Evolutionary conservation across 441 rosid species (phyloP).

Genomic region (Rhodomyrtus psidioides): DNA sequence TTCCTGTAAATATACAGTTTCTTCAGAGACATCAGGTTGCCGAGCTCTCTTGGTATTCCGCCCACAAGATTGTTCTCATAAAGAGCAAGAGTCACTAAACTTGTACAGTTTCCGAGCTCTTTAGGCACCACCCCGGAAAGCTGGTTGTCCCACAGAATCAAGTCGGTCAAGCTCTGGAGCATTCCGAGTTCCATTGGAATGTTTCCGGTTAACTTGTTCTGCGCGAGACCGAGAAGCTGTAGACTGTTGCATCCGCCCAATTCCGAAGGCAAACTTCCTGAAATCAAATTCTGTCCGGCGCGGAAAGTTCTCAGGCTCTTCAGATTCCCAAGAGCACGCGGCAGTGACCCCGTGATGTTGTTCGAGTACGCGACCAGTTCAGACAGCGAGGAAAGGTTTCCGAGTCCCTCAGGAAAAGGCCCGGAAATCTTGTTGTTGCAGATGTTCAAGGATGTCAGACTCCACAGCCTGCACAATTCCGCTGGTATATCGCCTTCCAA

Average conservation of each 20-base stretch:
- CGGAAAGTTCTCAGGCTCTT: not conserved
- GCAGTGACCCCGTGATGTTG: conserved; percentile 1
- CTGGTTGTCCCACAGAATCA: conserved; percentile 10
- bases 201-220: not conserved
- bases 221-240: conserved; percentile 3
- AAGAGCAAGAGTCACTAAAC: conserved; percentile 2
- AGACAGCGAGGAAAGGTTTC: not conserved
- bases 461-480: not conserved
- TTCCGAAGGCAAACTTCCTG: conserved; percentile 10
- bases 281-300: conserved; percentile 6
- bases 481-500: not conserved
- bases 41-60: not conserved
- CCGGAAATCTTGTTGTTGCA: conserved; percentile 11
- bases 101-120: conserved; percentile 8
- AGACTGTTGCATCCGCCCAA: not conserved
- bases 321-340: conserved; percentile 1
- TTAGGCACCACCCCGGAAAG: conserved; percentile 8
- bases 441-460: conserved; percentile 2
- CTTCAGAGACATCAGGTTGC: not conserved
- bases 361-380: conserved; percentile 8
- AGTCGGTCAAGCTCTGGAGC: not conserved
- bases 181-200: conserved; percentile 6
- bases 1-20: conserved; percentile 8
- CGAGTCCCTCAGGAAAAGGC: conserved; percentile 2
- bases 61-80: conserved; percentile 8